These are phyloP conservation scores for Baudoinia panamericana DNA, from an alignment of 495 filamentous ascomycete species.

Conservation along the genomic window DNA sequence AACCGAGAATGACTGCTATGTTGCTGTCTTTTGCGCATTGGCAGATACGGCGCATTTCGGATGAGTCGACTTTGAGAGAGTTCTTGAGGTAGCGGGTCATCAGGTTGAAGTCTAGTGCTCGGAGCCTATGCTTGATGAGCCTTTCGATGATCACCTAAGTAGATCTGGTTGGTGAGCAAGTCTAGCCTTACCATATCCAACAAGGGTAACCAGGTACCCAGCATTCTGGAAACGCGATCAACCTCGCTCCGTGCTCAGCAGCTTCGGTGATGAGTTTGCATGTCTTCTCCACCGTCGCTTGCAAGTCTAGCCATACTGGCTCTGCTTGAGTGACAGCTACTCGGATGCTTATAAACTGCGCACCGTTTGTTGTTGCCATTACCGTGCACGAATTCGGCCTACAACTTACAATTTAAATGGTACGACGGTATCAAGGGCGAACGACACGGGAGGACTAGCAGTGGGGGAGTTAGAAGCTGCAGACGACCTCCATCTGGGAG, in stretches of 20 bases:
- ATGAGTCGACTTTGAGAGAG: constrained; percentile 33
- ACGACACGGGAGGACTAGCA: no score
- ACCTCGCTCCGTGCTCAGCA: constrained; percentile 34
- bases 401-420: no score
- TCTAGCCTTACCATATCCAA: constrained; percentile 46
- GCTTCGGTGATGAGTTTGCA: constrained; percentile 41
- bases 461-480: no score
- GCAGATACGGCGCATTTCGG: constrained; percentile 37
- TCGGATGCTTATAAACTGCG: no score
- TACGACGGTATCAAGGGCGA: no score
- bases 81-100: constrained; percentile 38
- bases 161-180: constrained; percentile 27
- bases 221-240: constrained; percentile 44
- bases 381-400: no score
- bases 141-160: no score
- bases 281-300: constrained; percentile 37
- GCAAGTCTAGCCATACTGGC: constrained; percentile 42
- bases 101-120: constrained; percentile 31
- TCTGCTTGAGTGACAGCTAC: constrained; percentile 30
- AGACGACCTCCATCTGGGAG: no score
- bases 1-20: constrained; percentile 41
- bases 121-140: no score
- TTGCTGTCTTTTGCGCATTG: constrained; percentile 30
- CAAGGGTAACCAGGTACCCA: constrained; percentile 45
- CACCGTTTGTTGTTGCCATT: no score